These are phyloP conservation scores for Casuarina cunninghamiana DNA, from an alignment of 306 rosid genomes.

Conservation along the genomic window DNA sequence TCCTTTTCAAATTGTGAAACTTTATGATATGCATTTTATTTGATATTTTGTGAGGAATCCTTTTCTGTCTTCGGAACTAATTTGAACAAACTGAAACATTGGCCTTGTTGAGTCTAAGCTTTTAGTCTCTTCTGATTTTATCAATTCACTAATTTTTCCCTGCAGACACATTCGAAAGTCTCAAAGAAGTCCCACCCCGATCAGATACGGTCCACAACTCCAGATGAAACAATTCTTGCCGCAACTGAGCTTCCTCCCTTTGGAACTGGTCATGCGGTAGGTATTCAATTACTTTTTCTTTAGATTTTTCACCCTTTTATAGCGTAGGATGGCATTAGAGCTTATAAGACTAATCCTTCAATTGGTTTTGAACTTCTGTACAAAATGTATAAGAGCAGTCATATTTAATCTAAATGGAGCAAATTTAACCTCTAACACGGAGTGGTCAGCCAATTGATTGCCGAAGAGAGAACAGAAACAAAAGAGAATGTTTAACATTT, in stretches of 20 bases:
- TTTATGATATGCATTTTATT: neutral
- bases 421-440: neutral
- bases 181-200: conserved; percentile 36
- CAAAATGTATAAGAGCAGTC: neutral
- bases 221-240: conserved; percentile 45
- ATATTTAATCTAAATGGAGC: neutral
- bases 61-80: neutral
- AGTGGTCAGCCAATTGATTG: neutral
- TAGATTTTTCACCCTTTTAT: neutral
- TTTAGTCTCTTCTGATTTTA: neutral
- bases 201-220: conserved; percentile 30
- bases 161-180: conserved; percentile 72
- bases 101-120: neutral
- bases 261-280: conserved; percentile 69
- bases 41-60: neutral
- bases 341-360: neutral
- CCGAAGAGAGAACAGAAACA: neutral
- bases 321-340: neutral
- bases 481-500: neutral
- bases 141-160: conserved; percentile 8
- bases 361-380: neutral
- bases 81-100: conserved; percentile 2
- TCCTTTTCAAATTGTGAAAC: neutral
- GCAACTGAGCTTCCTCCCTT: conserved; percentile 64
- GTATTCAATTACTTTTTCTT: conserved; percentile 27